Base-by-base conservation (phyloP, 2,329 filamentous ascomycete species). In the Tolypocladium tundrense region DNA sequence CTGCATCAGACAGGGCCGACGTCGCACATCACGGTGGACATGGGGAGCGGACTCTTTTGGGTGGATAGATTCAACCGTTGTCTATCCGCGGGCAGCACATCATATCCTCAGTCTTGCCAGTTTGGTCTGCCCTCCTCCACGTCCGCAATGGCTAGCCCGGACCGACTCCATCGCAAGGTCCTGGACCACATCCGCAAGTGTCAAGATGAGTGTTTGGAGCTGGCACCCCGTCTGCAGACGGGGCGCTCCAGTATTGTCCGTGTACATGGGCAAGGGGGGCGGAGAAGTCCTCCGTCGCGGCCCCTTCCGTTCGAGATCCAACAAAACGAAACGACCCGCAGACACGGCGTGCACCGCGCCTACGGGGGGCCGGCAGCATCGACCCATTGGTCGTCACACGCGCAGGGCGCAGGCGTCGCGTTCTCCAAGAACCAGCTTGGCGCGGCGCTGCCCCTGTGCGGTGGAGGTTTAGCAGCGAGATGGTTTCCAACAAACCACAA, bases 361-460 rank as follows among this genome's bases (percentile, higher is more conserved):
- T 70, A 69, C 72, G 73, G 65, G 76, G 73, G 77, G 76, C 66
- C 77, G 78, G 48, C 72, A 80, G 78, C 76, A 81, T 80, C 78
- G 78, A 77, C 78, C 78, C 76, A 74, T 70, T 72, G 71, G 73
- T 72, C 65, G 63, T 65, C 66, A 66, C 68, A 60, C 62, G 63
- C 61, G 54, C 56, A 59, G 60, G 59, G 57, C 42, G 53, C 31
- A 55, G 45, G 41, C 55, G 53, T 56, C 61, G 63, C 63, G 58
- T 61, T 58, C 57, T 59, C 66, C 73, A 73, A 76, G 73, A 56
- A 71, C 77, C 77, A 72, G 77, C 77, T 78, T 75, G 74, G 68
- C 61, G 66, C 45, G 58, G 27, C 58, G 56, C 43, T 67, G 63
- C 68, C 66, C 67, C 64, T 56, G 50, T 63, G 61, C 62, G 64